These are phyloP conservation scores for Cordyceps militaris DNA, from an alignment of 2,329 filamentous ascomycete genomes.

Conservation along the genomic window DNA sequence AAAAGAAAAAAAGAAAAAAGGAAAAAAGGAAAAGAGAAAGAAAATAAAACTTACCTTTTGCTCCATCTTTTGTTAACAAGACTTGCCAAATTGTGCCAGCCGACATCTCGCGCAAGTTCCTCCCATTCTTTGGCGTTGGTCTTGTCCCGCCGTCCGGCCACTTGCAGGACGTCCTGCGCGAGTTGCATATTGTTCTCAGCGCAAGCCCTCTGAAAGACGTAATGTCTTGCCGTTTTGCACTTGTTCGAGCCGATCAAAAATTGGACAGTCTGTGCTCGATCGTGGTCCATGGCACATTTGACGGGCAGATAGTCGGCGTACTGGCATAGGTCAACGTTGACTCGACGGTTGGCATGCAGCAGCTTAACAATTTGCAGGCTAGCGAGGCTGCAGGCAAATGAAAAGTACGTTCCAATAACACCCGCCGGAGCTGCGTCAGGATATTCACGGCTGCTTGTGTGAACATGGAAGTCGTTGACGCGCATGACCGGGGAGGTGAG, in stretches of 20 bases:
- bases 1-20: no score
- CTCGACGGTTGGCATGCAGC: not conserved
- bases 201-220: not conserved
- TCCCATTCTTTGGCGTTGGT: not conserved
- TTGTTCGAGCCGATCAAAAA: not conserved
- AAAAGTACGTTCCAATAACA: not conserved
- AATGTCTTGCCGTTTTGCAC: not conserved
- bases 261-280: not conserved
- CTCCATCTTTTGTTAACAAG: not conserved
- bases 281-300: not conserved
- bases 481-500: no score
- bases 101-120: no score
- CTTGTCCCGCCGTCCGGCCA: not conserved
- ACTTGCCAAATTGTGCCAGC: no score
- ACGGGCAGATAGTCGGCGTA: not conserved
- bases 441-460: no score
- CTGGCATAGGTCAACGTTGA: not conserved
- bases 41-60: not conserved
- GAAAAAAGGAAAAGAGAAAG: no score
- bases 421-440: not conserved
- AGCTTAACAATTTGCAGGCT: not conserved
- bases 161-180: not conserved
- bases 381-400: rapidly evolving
- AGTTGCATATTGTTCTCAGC: not conserved
- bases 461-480: no score